Base-by-base conservation (phyloP, 345 rosid genomes). In the Clarkia xantiana region DNA sequence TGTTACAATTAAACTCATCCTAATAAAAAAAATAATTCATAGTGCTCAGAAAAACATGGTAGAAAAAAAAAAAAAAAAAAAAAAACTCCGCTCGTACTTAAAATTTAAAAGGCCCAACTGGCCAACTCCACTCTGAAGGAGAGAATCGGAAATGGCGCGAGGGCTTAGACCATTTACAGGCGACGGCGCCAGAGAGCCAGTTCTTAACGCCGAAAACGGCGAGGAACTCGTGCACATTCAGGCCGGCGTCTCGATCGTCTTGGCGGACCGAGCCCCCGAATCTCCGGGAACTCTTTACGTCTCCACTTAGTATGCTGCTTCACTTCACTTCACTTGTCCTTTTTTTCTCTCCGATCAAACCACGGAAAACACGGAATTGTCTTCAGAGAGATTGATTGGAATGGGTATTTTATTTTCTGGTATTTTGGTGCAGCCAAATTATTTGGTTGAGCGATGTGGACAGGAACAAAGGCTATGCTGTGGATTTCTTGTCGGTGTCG, bases 391-490 rank as follows among this genome's bases (percentile, higher is more conserved):
- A 6, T 20, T 42, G 11, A 14, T 47, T 25, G 9, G 8, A 29
- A 7, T 29, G 36, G 36, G 36, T 29, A 0, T 29, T 29, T 7
- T 29, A 29, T 29, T 29, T 29, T 29, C 9, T 29, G 36, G 4
- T 5, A 29, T 10, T 29, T 29, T 29, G 36, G 4, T 7, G 59
- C 77, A 86, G 96, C 79, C 80, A 77, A 57, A 69, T 87, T 12
- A 59, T 93, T 15, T 93, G 99, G 99, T 57, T 87, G 67, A 93
- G 86, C 41, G 91, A 87, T 51, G 72, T 73, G 34, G 91, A 84
- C 55, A 52, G 67, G 59, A 52, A 65, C 7, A 84, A 74, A 66
- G 96, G 99, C 13, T 93, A 80, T 17, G 86, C 94, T 0, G 91
- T 93, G 41, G 86, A 80, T 78, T 87, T 87, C 74, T 69, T 82